Evolutionary conservation across 495 filamentous ascomycete genomes (phyloP).

Genomic region (Podospora anserina): DNA sequence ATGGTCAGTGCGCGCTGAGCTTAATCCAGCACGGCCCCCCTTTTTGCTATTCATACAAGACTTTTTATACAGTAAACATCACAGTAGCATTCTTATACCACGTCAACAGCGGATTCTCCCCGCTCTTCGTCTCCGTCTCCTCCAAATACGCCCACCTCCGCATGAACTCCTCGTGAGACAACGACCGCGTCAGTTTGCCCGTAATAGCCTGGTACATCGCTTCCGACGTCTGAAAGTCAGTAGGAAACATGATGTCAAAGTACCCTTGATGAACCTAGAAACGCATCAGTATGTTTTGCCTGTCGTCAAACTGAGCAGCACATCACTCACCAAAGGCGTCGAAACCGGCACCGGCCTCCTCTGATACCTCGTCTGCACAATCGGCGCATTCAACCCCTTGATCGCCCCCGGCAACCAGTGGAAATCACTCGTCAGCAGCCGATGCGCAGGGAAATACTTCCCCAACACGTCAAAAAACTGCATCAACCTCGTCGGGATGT

Average conservation of each 20-base stretch:
- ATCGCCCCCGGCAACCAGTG: conserved; percentile 77
- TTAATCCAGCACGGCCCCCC: background rate
- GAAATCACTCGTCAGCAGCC: conserved; percentile 89
- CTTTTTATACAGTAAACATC: conserved; percentile 68
- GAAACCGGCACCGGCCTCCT: conserved; percentile 80
- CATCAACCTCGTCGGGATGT: conserved; percentile 90
- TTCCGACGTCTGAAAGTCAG: conserved; percentile 84
- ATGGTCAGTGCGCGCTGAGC: background rate
- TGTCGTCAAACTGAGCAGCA: background rate
- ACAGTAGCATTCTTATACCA: conserved; percentile 96
- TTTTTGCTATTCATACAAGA: conserved; percentile 4
- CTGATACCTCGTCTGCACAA: conserved; percentile 91
- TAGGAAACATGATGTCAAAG: conserved; percentile 98
- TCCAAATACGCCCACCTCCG: conserved; percentile 82
- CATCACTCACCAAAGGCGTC: conserved; percentile 75
- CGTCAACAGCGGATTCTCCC: conserved; percentile 86
- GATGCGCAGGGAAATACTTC: conserved; percentile 81
- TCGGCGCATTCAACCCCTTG: conserved; percentile 80
- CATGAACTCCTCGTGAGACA: conserved; percentile 88
- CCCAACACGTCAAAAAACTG: conserved; percentile 91
- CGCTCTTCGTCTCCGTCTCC: conserved; percentile 80
- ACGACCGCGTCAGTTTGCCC: conserved; percentile 79
- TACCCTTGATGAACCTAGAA: conserved; percentile 89
- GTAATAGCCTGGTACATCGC: conserved; percentile 88
- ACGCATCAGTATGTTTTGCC: background rate